phyloP scores from a whole-genome alignment of 257 asterid species.

The Datura wrightii region DNA sequence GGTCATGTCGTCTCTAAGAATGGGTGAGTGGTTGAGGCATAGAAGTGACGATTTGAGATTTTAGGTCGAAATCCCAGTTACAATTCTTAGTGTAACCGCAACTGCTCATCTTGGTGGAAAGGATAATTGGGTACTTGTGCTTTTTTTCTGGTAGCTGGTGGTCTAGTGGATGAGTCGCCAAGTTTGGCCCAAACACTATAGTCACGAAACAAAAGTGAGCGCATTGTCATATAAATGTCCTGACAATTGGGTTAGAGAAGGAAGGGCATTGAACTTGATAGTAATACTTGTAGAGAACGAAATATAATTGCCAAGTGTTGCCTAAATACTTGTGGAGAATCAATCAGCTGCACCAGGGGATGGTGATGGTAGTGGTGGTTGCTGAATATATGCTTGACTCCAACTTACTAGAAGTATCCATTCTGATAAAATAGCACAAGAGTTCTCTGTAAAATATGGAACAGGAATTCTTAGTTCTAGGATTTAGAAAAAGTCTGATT shows the following conservation, averaged over 20 bases:
- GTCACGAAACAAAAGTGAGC: background rate
- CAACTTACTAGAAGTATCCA: conserved; percentile 6
- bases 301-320: background rate
- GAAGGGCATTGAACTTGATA: background rate
- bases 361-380: background rate
- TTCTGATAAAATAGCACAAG: background rate
- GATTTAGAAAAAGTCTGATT: background rate
- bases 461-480: background rate
- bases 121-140: background rate
- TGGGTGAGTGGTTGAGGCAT: background rate
- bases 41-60: background rate
- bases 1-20: background rate
- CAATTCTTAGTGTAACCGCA: background rate
- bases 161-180: background rate
- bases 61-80: background rate
- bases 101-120: background rate
- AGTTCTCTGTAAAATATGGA: background rate
- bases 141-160: background rate
- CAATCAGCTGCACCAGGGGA: background rate
- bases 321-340: conserved; percentile 4
- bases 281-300: background rate
- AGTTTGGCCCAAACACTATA: background rate
- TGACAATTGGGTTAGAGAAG: background rate
- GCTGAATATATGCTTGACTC: background rate
- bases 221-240: background rate